Conservation (phyloP, 805 yeast genomes). For the Ogataea methanolica region DNA sequence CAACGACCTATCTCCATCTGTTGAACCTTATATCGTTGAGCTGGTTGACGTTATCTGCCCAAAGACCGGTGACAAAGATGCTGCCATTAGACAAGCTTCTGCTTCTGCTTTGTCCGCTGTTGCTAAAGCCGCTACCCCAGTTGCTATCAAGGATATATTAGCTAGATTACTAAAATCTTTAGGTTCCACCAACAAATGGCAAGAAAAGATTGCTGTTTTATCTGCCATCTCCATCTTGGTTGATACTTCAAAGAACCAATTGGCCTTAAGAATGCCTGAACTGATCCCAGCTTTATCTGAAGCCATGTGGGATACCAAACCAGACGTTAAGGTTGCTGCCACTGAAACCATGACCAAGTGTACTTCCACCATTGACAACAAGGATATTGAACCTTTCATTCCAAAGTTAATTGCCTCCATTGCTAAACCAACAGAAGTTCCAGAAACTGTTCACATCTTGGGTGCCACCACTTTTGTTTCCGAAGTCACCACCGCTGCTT, state of each 20-base stretch:
- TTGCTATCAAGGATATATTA: conserved; percentile 84
- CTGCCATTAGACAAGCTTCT: conserved; percentile 70
- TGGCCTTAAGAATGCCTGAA: conserved; percentile 99
- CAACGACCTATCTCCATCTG: conserved; percentile 79
- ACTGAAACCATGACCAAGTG: conserved; percentile 92
- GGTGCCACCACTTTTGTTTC: conserved; percentile 99
- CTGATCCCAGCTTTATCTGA: conserved; percentile 97
- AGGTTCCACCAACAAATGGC: conserved; percentile 85
- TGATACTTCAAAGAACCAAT: conserved; percentile 90
- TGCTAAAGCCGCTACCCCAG: conserved; percentile 82
- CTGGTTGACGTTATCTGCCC: conserved; percentile 66
- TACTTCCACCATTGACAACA: conserved; percentile 97
- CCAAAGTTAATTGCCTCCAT: conserved; percentile 97
- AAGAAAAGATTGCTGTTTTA: conserved; percentile 91
- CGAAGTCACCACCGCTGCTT: conserved; percentile 98
- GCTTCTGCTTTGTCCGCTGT: conserved; percentile 71
- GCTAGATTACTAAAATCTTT: conserved; percentile 74
- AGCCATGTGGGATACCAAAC: conserved; percentile 99
- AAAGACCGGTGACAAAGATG: conserved; percentile 89
- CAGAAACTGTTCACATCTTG: conserved; percentile 96
- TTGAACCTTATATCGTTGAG: conserved; percentile 90
- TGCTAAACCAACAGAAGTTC: conserved; percentile 94
- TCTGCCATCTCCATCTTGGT: conserved; percentile 83
- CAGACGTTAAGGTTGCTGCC: conserved; percentile 96
- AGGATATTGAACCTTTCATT: conserved; percentile 99